Evolutionary conservation across 306 rosid species (phyloP).

Genomic region (Ceratonia siliqua): DNA sequence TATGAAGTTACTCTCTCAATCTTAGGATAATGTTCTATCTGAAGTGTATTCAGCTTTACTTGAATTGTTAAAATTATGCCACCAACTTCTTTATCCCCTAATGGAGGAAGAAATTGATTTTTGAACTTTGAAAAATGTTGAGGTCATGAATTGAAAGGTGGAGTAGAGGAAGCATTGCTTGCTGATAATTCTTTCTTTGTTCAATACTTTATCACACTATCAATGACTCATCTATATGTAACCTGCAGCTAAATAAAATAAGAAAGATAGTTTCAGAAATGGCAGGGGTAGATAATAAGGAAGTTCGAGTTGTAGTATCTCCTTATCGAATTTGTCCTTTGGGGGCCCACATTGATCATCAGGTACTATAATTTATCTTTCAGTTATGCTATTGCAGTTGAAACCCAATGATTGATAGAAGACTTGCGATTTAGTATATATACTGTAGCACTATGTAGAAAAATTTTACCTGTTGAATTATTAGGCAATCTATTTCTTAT

Average conservation of each 20-base stretch:
- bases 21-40: not conserved
- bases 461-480: conserved; percentile 4
- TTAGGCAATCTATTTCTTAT: not conserved
- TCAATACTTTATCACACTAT: not conserved
- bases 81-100: not conserved
- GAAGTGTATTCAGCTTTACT: not conserved
- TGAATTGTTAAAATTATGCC: not conserved
- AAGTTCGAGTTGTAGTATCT: conserved; percentile 76
- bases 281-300: conserved; percentile 51
- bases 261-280: conserved; percentile 59
- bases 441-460: not conserved
- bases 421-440: not conserved
- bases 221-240: conserved; percentile 5
- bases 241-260: conserved; percentile 61
- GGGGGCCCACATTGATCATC: conserved; percentile 99
- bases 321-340: conserved; percentile 97
- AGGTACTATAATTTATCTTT: conserved; percentile 52
- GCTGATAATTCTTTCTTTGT: conserved; percentile 10
- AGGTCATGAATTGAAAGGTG: not conserved
- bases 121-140: not conserved
- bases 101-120: conserved; percentile 5
- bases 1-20: not conserved
- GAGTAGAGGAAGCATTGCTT: conserved; percentile 11
- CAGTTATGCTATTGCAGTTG: conserved; percentile 18
- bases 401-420: conserved; percentile 11